phyloP scores from a whole-genome alignment of 768 basidiomycete species.

The Rhizopogon vulgaris region DNA sequence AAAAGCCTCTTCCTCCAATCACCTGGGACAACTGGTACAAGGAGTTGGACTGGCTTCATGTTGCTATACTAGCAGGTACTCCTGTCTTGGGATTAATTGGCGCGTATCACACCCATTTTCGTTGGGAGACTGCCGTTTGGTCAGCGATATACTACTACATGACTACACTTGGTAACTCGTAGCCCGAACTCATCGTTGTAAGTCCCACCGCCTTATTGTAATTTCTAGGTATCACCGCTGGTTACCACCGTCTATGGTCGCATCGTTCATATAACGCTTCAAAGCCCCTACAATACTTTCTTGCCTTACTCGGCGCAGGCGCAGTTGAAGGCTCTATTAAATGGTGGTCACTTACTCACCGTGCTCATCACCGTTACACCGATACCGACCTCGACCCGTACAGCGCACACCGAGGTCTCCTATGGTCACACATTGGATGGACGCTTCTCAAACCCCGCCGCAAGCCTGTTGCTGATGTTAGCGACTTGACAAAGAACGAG shows the following conservation, averaged over 20 bases:
- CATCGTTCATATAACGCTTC: slow-evolving; percentile 94
- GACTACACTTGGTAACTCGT: slow-evolving; percentile 70
- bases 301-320: slow-evolving; percentile 83
- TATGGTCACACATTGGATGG: slow-evolving; percentile 87
- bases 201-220: slow-evolving; percentile 23
- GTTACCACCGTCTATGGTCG: slow-evolving; percentile 97
- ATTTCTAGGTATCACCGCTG: slow-evolving; percentile 71
- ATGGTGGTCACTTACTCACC: slow-evolving; percentile 98
- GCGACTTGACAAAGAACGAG: slow-evolving; percentile 74
- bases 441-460: slow-evolving; percentile 89
- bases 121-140: slow-evolving; percentile 69
- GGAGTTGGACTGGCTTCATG: slow-evolving; percentile 75
- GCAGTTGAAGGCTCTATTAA: slow-evolving; percentile 96
- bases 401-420: slow-evolving; percentile 84
- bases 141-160: slow-evolving; percentile 65
- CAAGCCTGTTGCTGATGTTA: slow-evolving; percentile 84
- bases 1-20: slow-evolving; percentile 64
- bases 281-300: slow-evolving; percentile 73
- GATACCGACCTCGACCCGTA: slow-evolving; percentile 97
- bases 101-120: slow-evolving; percentile 54
- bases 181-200: slow-evolving; percentile 34
- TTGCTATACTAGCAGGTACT: slow-evolving; percentile 64
- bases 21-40: slow-evolving; percentile 48
- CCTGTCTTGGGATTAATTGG: slow-evolving; percentile 75
- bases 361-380: slow-evolving; percentile 95